phyloP scores from a whole-genome alignment of 2,329 filamentous ascomycete genomes.

The Colletotrichum salicis region DNA sequence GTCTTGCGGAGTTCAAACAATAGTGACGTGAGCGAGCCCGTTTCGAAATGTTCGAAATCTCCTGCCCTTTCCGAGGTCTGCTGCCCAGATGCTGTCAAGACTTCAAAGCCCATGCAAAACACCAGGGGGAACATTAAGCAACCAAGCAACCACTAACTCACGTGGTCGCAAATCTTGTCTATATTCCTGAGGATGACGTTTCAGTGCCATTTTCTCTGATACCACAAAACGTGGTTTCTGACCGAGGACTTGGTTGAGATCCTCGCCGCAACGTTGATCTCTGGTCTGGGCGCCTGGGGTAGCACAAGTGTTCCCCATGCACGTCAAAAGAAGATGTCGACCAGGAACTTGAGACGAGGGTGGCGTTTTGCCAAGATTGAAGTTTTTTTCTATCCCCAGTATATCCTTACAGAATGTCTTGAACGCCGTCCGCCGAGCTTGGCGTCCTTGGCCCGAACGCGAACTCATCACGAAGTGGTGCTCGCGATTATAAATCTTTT shows the following conservation, averaged over 20 bases:
- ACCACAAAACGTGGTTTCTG: conserved; percentile 5
- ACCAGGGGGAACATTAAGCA: neutral
- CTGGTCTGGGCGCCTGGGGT: neutral
- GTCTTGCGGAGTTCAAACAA: conserved; percentile 33
- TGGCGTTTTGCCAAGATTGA: neutral
- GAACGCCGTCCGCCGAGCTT: neutral
- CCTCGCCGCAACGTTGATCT: neutral
- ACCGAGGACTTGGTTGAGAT: neutral
- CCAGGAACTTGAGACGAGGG: neutral
- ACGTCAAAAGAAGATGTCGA: neutral
- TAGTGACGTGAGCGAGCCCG: conserved; percentile 23
- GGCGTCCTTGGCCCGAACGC: conserved; percentile 11
- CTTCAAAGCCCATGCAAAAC: too few relatives aligned
- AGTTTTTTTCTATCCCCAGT: neutral
- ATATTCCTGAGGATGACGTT: conserved; percentile 3
- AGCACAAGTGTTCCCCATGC: neutral
- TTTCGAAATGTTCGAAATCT: conserved; percentile 27
- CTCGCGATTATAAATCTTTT: neutral
- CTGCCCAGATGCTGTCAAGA: neutral
- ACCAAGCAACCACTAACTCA: neutral
- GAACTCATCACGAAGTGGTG: neutral
- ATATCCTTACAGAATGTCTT: neutral
- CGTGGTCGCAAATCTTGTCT: neutral
- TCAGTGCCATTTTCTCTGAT: conserved; percentile 6
- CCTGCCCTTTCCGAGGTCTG: conserved; percentile 2